Percentiles rank a stretch among this genome's conserved stretches.
These are phyloP conservation scores for Avena eriantha DNA, from an alignment of 176 grass and related monocot genomes.

Conservation along the genomic window DNA sequence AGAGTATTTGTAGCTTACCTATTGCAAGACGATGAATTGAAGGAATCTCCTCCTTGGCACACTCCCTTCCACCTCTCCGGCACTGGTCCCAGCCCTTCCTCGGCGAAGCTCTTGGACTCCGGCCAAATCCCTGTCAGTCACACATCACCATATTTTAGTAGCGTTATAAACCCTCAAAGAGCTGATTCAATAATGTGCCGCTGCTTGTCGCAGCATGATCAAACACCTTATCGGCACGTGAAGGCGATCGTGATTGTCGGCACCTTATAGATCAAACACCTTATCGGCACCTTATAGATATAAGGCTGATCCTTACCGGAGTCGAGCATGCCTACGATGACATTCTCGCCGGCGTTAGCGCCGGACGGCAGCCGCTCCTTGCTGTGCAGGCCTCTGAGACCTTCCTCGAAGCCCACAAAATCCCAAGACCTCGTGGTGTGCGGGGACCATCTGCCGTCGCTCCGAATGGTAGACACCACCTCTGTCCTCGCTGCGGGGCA, in stretches of 20 bases:
- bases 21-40: slow-evolving; percentile 73
- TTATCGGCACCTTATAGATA: too few relatives aligned
- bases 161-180: background rate
- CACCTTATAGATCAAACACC: too few relatives aligned
- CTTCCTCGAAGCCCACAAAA: slow-evolving; percentile 77
- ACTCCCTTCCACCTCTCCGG: slow-evolving; percentile 78
- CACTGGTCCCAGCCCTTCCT: slow-evolving; percentile 63
- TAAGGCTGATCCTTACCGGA: slow-evolving; percentile 56
- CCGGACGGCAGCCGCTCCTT: slow-evolving; percentile 49
- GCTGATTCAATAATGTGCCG: background rate
- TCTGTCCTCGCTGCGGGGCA: slow-evolving; percentile 57
- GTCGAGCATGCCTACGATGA: slow-evolving; percentile 93
- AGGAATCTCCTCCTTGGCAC: slow-evolving; percentile 76
- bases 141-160: background rate
- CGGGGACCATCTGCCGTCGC: slow-evolving; percentile 64
- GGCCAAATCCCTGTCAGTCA: slow-evolving; percentile 77
- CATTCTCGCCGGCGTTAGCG: slow-evolving; percentile 51
- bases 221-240: background rate
- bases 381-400: slow-evolving; percentile 7
- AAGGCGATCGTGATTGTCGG: background rate
- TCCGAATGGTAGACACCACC: slow-evolving; percentile 69
- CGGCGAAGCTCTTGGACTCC: slow-evolving; percentile 83
- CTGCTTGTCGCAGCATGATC: background rate
- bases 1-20: too few relatives aligned
- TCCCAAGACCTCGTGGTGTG: slow-evolving; percentile 98